Base-by-base conservation (phyloP, 768 basidiomycete genomes). In the Boletus vermiculosoides region DNA sequence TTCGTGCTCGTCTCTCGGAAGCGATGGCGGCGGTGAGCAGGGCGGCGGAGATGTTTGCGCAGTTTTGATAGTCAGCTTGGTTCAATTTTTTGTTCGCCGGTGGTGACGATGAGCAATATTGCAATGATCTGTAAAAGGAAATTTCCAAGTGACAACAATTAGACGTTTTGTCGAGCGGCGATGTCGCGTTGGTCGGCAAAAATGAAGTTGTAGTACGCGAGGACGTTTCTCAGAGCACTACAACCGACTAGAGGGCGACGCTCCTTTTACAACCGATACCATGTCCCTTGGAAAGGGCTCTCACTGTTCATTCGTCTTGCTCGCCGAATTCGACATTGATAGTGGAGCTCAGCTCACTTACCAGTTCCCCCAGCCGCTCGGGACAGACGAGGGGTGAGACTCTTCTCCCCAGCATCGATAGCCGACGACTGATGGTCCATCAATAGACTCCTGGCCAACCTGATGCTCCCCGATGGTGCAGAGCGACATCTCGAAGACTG, bases 251-350 rank as follows among this genome's bases (percentile, higher is more conserved):
- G 30, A 3, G 2, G 30, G 9, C 30, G 30, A 30, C 30, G n/a
- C n/a, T 8, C 12, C n/a, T n/a, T 42, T 45, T 20, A 37, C 50
- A 18, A 58, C 36, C n/a, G n/a, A 22, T 11, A 70, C 62, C 52
- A 87, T 88, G 86, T 71, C 80, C 50, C 57, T 63, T 2, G 79
- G 77, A 74, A 79, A 82, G 75, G 82, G 83, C 40, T 83, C 89
- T 56, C 90, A 92, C 71, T 91, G 90, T 64, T 92, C 94, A 20
- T 98, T 95, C 75, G 89, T 97, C 57, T 80, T 99, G 47, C 83
- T 98, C 52, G 97, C 97, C n/a, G 97, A 98, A 72, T 99, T 99
- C 76, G 92, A 99, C 77, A 98, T 99, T 61, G 87, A 93, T 68
- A 85, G 90, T 55, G 97, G 97, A 34, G 91, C 95, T 3, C 90